phyloP scores from a whole-genome alignment of 495 filamentous ascomycete species.

The Neurospora sublineolata region DNA sequence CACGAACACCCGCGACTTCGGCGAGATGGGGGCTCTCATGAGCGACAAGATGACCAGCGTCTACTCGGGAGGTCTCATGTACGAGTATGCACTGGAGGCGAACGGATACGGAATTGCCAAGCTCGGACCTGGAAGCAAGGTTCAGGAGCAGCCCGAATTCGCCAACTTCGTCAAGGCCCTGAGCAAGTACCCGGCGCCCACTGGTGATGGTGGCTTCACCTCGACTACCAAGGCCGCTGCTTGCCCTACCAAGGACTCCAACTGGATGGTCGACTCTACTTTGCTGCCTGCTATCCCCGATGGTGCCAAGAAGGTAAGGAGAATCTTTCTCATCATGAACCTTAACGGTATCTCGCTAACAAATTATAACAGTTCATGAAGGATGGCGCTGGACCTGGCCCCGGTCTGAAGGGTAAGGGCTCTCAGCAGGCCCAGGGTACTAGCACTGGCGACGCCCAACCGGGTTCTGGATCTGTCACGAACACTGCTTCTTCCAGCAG shows the following conservation, averaged over 20 bases:
- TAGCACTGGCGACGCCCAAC: slow-evolving; percentile 50
- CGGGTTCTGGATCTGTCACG: slow-evolving; percentile 47
- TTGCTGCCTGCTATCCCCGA: slow-evolving; percentile 66
- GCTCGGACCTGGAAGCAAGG: slow-evolving; percentile 39
- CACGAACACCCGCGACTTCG: slow-evolving; percentile 66
- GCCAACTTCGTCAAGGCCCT: slow-evolving; percentile 54
- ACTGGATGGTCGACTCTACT: slow-evolving; percentile 60
- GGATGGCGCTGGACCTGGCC: slow-evolving; percentile 59
- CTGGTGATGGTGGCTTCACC: slow-evolving; percentile 69
- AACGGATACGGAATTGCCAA: slow-evolving; percentile 69
- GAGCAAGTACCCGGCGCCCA: slow-evolving; percentile 48
- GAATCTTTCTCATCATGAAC: too few species aligned
- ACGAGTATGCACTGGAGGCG: slow-evolving; percentile 79
- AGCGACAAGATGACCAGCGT: slow-evolving; percentile 73
- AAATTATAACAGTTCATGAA: slow-evolving; percentile 41
- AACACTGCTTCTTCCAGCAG: slow-evolving; percentile 24
- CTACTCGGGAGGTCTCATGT: slow-evolving; percentile 92
- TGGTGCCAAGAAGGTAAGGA: slow-evolving; percentile 35
- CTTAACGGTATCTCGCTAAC: too few species aligned
- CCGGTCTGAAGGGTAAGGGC: slow-evolving; percentile 59
- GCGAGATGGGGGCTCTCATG: slow-evolving; percentile 74
- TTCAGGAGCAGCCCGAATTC: slow-evolving; percentile 49
- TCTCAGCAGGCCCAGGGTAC: slow-evolving; percentile 55
- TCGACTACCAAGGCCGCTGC: slow-evolving; percentile 47
- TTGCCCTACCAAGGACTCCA: slow-evolving; percentile 58